A percentile compares a stretch with the other conserved stretches of the same genome.
Evolutionary conservation across 2,329 filamentous ascomycete species (phyloP).

Genomic region (Diaporthe australafricana): DNA sequence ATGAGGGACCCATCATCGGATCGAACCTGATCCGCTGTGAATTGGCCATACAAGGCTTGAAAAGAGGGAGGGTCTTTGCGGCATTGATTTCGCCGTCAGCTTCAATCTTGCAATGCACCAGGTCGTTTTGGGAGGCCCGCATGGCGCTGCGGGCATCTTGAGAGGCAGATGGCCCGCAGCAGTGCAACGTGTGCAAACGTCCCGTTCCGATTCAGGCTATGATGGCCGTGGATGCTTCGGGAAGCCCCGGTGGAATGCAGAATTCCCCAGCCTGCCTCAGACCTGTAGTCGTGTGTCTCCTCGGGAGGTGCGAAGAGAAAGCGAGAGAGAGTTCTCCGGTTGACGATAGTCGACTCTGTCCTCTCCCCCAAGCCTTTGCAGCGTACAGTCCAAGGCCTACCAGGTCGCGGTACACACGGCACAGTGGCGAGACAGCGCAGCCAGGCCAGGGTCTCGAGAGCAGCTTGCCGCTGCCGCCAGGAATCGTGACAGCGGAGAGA

Average conservation of each 20-base stretch:
- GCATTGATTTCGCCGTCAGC: conserved; percentile 1
- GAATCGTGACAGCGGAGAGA: conserved; percentile 25
- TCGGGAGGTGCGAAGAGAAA: neutral
- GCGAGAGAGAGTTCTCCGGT: neutral
- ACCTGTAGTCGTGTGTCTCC: neutral
- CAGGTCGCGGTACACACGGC: conserved; percentile 6
- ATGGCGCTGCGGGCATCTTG: conserved; percentile 6
- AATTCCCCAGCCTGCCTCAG: neutral
- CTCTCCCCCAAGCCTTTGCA: neutral
- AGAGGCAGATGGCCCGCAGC: conserved; percentile 5
- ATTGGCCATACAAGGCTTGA: neutral
- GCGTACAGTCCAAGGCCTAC: neutral
- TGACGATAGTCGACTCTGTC: neutral
- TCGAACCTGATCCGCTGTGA: neutral
- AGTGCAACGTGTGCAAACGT: conserved; percentile 5
- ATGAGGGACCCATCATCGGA: conserved; percentile 2
- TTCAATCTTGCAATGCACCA: conserved; percentile 20
- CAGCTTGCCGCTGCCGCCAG: neutral
- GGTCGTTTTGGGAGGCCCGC: conserved; percentile 24
- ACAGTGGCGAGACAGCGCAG: conserved; percentile 12
- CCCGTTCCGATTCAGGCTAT: conserved; percentile 17
- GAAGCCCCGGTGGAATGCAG: neutral
- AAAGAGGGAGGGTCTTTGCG: neutral
- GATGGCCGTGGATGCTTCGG: neutral
- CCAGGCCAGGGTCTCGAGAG: neutral